Evolutionary conservation across 1,284 basidiomycete genomes (phyloP), one percentile per base, ranked within the genome.

Genomic region (Pascua sp.): DNA sequence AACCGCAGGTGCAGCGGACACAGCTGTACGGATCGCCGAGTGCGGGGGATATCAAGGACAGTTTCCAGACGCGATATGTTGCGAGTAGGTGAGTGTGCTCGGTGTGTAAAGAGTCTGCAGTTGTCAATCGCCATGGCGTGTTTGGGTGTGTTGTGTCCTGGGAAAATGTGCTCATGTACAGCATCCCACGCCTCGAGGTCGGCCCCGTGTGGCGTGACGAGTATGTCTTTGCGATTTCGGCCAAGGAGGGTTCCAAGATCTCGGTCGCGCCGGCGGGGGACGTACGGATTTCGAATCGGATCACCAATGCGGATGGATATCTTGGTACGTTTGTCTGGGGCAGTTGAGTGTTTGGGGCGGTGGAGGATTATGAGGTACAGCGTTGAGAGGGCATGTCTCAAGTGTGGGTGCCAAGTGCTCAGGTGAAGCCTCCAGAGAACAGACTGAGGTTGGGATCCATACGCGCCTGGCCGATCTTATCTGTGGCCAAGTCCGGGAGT

Each of bases 1-100:
- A 76, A 57, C 74, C 74, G 0, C 56, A 67, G 5, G 74, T 76
- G 10, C 72, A 76, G 60, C 67, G 63, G 49, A 75, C 74, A 2
- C 74, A 76, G 57, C 53, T 76, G 69, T 75, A 75, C 51, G 73
- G 73, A 17, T 59, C 65, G 0, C 71, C 71, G 12, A 44, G 60
- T 0, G 51, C 64, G 0, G 36, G 32, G 1, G 65, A 69, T 49
- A 72, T 74, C 62, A 66, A 67, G 49, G 66, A 69, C 15, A 53
- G 55, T 10, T 76, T 75, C 53, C 63, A 67, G 53, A 59, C 59
- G 42, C 64, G 70, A 9, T 76, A 76, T 54, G 58, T 76, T 24
- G 60, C 54, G 24, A 32, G 17, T 42, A 50, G 48, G 48, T 49
- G 48, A 49, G 48, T n/a, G 2, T 32, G 24, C 24, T 7, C 24